Base-by-base conservation (phyloP, 2,329 filamentous ascomycete genomes). In the Rhinocladiella similis region DNA sequence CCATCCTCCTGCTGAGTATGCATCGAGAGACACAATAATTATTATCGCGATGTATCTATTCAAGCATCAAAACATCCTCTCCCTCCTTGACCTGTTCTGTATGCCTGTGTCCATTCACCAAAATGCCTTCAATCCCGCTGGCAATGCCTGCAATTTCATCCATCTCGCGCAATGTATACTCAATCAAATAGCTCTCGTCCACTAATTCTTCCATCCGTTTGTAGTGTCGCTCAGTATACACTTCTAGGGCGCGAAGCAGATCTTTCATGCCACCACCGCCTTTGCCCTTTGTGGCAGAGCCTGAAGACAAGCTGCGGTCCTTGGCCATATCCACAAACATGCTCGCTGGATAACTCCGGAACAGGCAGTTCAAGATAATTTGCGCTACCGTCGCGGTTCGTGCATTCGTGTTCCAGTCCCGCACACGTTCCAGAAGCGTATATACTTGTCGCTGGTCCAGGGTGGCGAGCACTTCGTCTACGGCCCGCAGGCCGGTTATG, bases 361-460 rank as follows among this genome's bases (percentile, higher is more conserved):
- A 85, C 6, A 99, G 69, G 1, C 89, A 84, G 77, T 86, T 88
- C 6, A 99, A 76, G 13, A 99, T 87, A 33, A 87, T 84, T 73
- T 99, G 94, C 1, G 94, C 89, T 1, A 97, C 85, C 4, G 86
- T 83, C 1, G 91, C 87, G 3, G 91, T 96, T 59, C 90, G 83
- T 0, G 91, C 91, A 66, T 97, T 97, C 3, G 94, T 96, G 70
- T 99, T 99, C 94, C 94, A 99, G 74, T 99, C 94, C 45, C 95
- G 83, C 43, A 97, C 75, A 56, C 94, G 82, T 36, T 93, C 78
- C 0, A 99, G 81, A 13, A 99, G 81, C 5, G 85, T 79, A 73
- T 90, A 95, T 13, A 99, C 82, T 70, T 97, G 93, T 65, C 93
- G 88, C 65, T 94, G 87, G 3, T 87, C 88, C 5, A 99, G 80